Evolutionary conservation across 495 filamentous ascomycete species (phyloP), one percentile per base, ranked within the genome.

Genomic region (Hypoxylon trugodes): DNA sequence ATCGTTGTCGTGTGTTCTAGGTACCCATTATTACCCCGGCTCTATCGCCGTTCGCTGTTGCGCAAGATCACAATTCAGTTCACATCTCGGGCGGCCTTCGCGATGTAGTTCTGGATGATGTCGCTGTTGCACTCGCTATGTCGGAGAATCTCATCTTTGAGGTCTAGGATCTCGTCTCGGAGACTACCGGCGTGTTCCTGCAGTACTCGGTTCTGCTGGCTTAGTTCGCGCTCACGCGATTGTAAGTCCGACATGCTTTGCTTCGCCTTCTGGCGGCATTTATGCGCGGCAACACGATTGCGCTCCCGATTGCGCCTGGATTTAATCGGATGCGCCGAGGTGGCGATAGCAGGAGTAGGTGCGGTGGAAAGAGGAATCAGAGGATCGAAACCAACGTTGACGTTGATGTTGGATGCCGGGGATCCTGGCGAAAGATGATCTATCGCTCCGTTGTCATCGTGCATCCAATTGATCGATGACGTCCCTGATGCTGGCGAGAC

Each of bases 261-360:
- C 46, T 89, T 89, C 66, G 89, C 88, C 73, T 89, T 89, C 68
- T 84, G 81, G 6, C 88, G 84, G 66, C 87, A 90, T 61, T 89
- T 90, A 69, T 82, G 85, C 3, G 87, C 88, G 4, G 88, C 87
- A 1, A 88, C 66, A 1, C 88, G 85, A 56, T 90, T 90, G 35
- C 87, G 84, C 63, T 89, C 86, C 19, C 71, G 71, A 43, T 70
- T 66, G 6, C 65, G 65, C 19, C 41, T 25, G 47, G 12, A 28
- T 25, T 28, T 60, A 10, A 3, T 3, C 0, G 56, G 46, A 1
- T 33, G 24, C 9, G 32, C 13, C n/a, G 22, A 4, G 21, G 18
- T 8, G 1, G 13, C 26, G 0, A 4, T 9, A 10, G 13, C 13
- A n/a, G 28, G 10, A 30, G 28, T 30, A 30, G 5, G 7, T n/a